A percentile compares a stretch with the other conserved stretches of the same genome.
Evolutionary conservation across 2,329 filamentous ascomycete genomes (phyloP).

Genomic region (Diaporthe sp.): DNA sequence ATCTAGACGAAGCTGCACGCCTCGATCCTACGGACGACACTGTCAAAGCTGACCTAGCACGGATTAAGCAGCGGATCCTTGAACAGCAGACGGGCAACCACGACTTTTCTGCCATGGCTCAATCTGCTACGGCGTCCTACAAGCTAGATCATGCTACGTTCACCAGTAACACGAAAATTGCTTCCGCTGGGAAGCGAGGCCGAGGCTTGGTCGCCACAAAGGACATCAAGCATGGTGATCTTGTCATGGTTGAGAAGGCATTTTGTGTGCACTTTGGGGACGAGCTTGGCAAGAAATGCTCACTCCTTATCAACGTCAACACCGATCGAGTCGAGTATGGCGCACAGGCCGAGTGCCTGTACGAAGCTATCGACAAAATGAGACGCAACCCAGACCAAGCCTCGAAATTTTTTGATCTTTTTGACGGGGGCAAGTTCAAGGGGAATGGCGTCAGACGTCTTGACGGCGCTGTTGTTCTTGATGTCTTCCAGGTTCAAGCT

Average conservation of each 20-base stretch:
- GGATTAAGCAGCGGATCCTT: constrained; percentile 41
- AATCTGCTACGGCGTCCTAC: constrained; percentile 39
- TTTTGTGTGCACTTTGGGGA: neutral
- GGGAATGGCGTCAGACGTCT: neutral
- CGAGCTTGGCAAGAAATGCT: neutral
- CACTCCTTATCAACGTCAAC: neutral
- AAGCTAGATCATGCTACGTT: constrained; percentile 53
- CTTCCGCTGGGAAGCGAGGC: constrained; percentile 51
- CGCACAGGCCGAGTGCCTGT: neutral
- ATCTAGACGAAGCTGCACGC: constrained; percentile 46
- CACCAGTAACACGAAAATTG: constrained; percentile 49
- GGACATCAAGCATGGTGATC: constrained; percentile 53
- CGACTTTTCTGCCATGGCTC: constrained; percentile 48
- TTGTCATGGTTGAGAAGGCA: constrained; percentile 59
- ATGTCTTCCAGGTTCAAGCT: constrained; percentile 40
- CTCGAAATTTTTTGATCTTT: neutral
- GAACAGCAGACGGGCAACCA: constrained; percentile 48
- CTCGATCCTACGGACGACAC: constrained; percentile 42
- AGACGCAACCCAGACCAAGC: neutral
- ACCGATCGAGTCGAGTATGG: rapidly evolving
- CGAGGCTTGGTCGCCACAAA: constrained; percentile 57
- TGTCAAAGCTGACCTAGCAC: constrained; percentile 45
- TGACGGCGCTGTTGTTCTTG: constrained; percentile 38
- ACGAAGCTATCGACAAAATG: neutral
- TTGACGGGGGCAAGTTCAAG: neutral